phyloP scores from a whole-genome alignment of 768 basidiomycete genomes.

The Gelatoporia subvermispora region DNA sequence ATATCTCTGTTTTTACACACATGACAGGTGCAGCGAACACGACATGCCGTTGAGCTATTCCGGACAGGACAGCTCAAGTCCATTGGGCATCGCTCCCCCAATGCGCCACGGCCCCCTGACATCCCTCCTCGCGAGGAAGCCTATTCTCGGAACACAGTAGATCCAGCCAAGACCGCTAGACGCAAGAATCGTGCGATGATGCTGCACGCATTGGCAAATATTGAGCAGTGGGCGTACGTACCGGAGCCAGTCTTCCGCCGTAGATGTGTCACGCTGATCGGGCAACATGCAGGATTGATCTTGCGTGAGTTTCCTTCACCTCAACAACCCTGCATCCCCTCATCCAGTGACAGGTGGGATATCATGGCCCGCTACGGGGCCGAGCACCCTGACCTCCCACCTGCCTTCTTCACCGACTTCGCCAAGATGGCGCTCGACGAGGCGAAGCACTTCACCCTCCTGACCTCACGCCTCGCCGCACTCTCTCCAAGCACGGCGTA shows the following conservation, averaged over 20 bases:
- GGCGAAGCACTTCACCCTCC: slow-evolving; percentile 76
- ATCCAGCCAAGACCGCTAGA: slow-evolving; percentile 53
- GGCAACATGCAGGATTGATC: slow-evolving; percentile 49
- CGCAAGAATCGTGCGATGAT: slow-evolving; percentile 65
- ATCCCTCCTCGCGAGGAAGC: slow-evolving; percentile 57
- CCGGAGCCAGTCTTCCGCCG: neutral
- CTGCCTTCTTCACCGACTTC: slow-evolving; percentile 77
- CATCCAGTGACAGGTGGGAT: slow-evolving; percentile 54
- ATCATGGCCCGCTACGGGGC: slow-evolving; percentile 76
- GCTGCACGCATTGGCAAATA: slow-evolving; percentile 80
- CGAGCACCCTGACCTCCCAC: slow-evolving; percentile 53
- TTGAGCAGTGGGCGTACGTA: slow-evolving; percentile 86
- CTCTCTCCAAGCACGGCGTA: slow-evolving; percentile 65
- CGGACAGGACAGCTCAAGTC: slow-evolving; percentile 63
- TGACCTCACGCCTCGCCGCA: slow-evolving; percentile 55
- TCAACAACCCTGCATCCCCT: neutral
- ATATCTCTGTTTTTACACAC: neutral
- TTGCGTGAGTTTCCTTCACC: slow-evolving; percentile 46
- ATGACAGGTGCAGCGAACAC: slow-evolving; percentile 58
- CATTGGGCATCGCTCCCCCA: slow-evolving; percentile 50
- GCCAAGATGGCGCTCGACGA: slow-evolving; percentile 84
- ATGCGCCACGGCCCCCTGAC: slow-evolving; percentile 52
- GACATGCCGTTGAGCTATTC: slow-evolving; percentile 64
- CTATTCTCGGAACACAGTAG: slow-evolving; percentile 47
- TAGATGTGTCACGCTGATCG: neutral